Base-by-base conservation (phyloP, 179 eudicot genomes). In the Beta corolliflora region DNA sequence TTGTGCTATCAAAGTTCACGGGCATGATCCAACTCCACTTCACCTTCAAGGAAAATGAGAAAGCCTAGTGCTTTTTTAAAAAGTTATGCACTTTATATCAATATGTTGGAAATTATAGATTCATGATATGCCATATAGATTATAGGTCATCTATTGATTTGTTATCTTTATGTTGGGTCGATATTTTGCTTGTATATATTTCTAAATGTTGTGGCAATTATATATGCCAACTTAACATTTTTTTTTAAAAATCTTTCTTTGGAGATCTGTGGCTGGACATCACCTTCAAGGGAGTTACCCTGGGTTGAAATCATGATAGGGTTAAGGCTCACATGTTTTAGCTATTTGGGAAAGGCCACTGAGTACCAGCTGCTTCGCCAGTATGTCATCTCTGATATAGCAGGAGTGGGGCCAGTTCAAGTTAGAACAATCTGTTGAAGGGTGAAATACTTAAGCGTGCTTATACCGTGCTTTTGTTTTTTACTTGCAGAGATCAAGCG, bases 401-500 rank as follows among this genome's bases (percentile, higher is more conserved):
- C 6, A 5, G 56, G 55, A n/a, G 58, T 52, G 25, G 45, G 44
- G 19, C 5, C 9, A 7, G 5, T 4, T 53, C 8, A 25, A 21
- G 29, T 53, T 54, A 0, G 11, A 73, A 73, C 25, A 44, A 14
- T 70, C 29, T 19, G 5, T 18, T 70, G 16, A 19, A 45, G 29
- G 36, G 1, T 41, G 73, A 55, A 61, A 15, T 79, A 45, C 46
- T 36, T 10, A 45, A 41, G 53, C 15, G 25, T 77, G 70, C 59
- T 41, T 46, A 36, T 68, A n/a, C n/a, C 25, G 31, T 66, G 50
- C 53, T 79, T 75, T 77, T 75, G 53, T 71, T n/a, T 80, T 45
- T 59, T n/a, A 79, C 60, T 60, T 87, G 67, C 74, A 96, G 99
- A 82, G 90, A 71, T 87, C 94, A 70, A 86, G 85, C 75, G 94